phyloP scores from a whole-genome alignment of 2,329 filamentous ascomycete species.

The Didymella exigua region DNA sequence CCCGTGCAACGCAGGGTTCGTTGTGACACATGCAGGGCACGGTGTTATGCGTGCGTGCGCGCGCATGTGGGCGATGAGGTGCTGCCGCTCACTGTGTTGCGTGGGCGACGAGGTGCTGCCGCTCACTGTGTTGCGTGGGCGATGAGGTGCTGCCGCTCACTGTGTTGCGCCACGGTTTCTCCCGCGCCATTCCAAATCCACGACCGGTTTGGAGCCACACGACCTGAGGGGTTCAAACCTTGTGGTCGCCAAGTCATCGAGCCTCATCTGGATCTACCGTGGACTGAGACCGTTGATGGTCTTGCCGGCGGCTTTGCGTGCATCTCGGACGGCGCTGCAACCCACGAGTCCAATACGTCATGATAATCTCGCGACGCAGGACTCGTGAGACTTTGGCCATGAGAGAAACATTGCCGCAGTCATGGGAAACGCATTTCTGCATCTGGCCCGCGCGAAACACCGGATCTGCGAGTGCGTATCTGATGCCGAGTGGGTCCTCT shows the following conservation, averaged over 20 bases:
- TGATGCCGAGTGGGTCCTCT: background rate
- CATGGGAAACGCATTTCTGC: background rate
- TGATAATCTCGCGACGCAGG: background rate
- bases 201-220: background rate
- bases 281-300: background rate
- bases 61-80: no score
- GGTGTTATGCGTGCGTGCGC: background rate
- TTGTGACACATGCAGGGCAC: background rate
- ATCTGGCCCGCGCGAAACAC: constrained; percentile 1
- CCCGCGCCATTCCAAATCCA: background rate
- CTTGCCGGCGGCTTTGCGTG: background rate
- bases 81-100: no score
- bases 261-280: background rate
- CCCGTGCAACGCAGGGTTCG: background rate
- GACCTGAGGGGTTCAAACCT: background rate
- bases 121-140: no score
- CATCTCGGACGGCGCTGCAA: background rate
- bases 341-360: background rate
- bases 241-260: background rate
- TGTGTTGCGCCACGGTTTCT: background rate
- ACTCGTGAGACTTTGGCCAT: background rate
- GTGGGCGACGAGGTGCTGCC: no score
- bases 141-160: background rate
- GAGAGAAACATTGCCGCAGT: background rate
- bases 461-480: background rate